Base-by-base conservation (phyloP, 306 rosid genomes). In the Arachis hypogaea region DNA sequence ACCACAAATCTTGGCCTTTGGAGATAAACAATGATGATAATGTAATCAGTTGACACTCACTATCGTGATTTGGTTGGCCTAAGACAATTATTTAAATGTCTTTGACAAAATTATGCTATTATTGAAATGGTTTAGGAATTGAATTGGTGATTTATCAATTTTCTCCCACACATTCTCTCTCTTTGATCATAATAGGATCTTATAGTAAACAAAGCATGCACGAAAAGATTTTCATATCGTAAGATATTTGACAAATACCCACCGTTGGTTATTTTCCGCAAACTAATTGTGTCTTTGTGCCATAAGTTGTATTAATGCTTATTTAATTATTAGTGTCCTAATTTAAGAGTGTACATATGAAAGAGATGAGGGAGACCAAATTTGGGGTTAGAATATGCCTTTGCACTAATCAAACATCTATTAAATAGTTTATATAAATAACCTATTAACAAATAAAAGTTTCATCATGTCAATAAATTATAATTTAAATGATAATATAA, bases 1-100 rank as follows among this genome's bases (percentile, higher is more conserved):
- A 42, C 30, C 14, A 59, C 36, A n/a, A 59, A 33, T 8, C 30
- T 59, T 57, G 57, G 67, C 66, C 61, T 18, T 78, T 62, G 11
- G 30, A 56, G 11, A 64, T 71, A 63, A 77, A 64, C 68, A 46
- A 2, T 33, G 4, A 16, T 43, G 55, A 72, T 51, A 33, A 16
- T 46, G 36, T 47, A 42, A 33, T 33, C 38, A 60, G 59, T 79
- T 73, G 75, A 68, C 83, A 43, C 71, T 67, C 30, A 10, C 66
- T 50, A 43, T 62, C 65, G 46, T 14, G 44, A 65, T 80, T 58
- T 75, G 59, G 45, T 57, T 63, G 69, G 75, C 70, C 71, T 1
- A 30, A 73, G 75, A 66, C 83, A 73, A 79, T 38, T 66, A 33
- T 7, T 57, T 22, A 28, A 12, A 28, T n/a, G 56, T 56, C 43